Conservation (phyloP, 2,329 filamentous ascomycete genomes). For the Fusarium sublunatum region DNA sequence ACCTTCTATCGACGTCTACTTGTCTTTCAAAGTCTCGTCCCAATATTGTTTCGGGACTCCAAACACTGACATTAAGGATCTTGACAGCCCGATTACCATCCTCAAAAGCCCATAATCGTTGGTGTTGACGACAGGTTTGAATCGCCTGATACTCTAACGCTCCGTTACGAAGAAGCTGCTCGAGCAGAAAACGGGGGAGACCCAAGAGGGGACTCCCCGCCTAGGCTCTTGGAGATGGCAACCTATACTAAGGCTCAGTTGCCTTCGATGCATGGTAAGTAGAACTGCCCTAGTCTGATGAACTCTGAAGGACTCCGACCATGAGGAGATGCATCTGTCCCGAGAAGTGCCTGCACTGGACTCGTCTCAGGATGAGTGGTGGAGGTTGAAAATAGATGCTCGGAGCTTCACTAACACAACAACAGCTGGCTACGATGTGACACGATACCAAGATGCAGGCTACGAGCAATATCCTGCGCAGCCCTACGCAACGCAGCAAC, state of each 20-base stretch:
- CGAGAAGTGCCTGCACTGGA: not conserved
- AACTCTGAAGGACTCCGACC: slow-evolving; percentile 38
- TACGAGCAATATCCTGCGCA: slow-evolving; percentile 65
- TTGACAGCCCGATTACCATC: slow-evolving; percentile 62
- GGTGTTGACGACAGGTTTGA: slow-evolving; percentile 65
- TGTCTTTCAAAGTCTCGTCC: slow-evolving; percentile 30
- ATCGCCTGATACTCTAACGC: slow-evolving; percentile 67
- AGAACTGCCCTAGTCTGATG: not conserved
- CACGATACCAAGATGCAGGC: slow-evolving; percentile 68
- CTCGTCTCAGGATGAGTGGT: too few relatives aligned
- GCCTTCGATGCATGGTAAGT: slow-evolving; percentile 85
- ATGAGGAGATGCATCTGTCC: slow-evolving; percentile 22
- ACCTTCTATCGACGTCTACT: slow-evolving; percentile 15
- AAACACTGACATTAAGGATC: slow-evolving; percentile 43
- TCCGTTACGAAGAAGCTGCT: slow-evolving; percentile 68
- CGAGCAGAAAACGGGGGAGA: slow-evolving; percentile 64
- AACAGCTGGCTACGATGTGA: slow-evolving; percentile 66
- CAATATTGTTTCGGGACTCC: slow-evolving; percentile 37
- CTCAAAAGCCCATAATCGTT: slow-evolving; percentile 67
- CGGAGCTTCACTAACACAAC: slow-evolving; percentile 24
- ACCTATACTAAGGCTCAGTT: slow-evolving; percentile 80
- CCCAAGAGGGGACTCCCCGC: slow-evolving; percentile 67
- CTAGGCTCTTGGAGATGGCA: slow-evolving; percentile 54
- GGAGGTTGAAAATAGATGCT: not conserved
- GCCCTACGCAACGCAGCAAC: slow-evolving; percentile 60